Evolutionary conservation across 176 grass and related monocot genomes (phyloP).

Genomic region (Raddia guianensis): DNA sequence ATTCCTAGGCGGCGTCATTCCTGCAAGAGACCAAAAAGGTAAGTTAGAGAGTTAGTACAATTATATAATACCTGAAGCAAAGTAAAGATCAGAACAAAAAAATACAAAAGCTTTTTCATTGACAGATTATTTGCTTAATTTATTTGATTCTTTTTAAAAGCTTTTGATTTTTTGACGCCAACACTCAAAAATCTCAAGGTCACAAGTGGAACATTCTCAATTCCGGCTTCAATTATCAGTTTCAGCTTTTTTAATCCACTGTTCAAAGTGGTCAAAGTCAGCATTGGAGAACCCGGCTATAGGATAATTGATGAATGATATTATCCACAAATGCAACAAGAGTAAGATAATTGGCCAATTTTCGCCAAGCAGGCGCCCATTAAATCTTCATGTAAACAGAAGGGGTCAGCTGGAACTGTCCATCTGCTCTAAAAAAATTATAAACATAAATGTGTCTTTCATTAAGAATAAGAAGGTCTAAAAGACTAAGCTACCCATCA

Average conservation of each 20-base stretch:
- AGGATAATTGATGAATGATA: neutral
- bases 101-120: too few relatives aligned
- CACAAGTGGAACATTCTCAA: too few relatives aligned
- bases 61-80: neutral
- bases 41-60: conserved; percentile 17
- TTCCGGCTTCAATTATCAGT: too few relatives aligned
- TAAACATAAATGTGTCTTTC: neutral
- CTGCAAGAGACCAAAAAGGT: conserved; percentile 34
- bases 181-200: too few relatives aligned
- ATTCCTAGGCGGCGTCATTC: conserved; percentile 70
- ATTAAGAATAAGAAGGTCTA: neutral
- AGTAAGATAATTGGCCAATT: neutral
- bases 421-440: neutral
- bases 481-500: neutral
- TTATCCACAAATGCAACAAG: neutral
- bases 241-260: too few relatives aligned
- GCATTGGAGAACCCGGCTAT: neutral
- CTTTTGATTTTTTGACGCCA: too few relatives aligned
- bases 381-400: conserved; percentile 5
- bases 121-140: too few relatives aligned
- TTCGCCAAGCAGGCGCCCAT: neutral
- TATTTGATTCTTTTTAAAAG: too few relatives aligned
- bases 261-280: too few relatives aligned
- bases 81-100: conserved; percentile 8
- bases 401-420: neutral